Evolutionary conservation across 1,139 yeast species (phyloP).

Genomic region (Magnusiomyces tetraspermus): DNA sequence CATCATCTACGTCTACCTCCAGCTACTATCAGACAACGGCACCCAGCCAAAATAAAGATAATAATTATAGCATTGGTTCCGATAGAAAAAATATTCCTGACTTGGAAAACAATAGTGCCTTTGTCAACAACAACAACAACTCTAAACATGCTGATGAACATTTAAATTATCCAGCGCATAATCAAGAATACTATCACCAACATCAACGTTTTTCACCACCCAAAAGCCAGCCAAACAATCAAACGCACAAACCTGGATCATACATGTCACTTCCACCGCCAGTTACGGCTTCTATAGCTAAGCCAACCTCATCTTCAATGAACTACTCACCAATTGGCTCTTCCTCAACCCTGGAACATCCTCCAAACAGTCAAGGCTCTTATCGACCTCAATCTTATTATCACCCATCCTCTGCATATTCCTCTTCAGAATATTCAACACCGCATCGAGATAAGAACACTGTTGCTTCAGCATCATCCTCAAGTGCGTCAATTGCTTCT

Average conservation of each 20-base stretch:
- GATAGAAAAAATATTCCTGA: no score
- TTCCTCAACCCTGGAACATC: no score
- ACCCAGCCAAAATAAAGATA: not conserved
- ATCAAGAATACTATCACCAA: no score
- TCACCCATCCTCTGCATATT: not conserved
- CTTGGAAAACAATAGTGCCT: no score
- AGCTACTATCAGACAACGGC: not conserved
- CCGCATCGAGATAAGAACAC: no score
- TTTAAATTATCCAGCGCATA: no score
- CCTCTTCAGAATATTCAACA: not conserved
- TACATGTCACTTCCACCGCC: not conserved
- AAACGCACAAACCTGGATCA: not conserved
- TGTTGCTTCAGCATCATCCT: not conserved
- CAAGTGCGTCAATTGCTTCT: not conserved
- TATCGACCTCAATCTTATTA: no score
- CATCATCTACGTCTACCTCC: not conserved
- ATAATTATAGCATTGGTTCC: no score
- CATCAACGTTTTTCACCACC: no score
- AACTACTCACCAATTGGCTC: slow-evolving; percentile 1
- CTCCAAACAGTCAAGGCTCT: no score
- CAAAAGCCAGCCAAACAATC: not conserved
- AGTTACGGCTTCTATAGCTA: not conserved
- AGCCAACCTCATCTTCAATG: slow-evolving; percentile 4
- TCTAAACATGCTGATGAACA: no score
- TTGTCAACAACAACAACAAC: no score